Percentiles rank a stretch among this genome's conserved stretches.
These are phyloP conservation scores for Musa acuminata DNA, from an alignment of 176 grass and related monocot genomes.

Conservation along the genomic window DNA sequence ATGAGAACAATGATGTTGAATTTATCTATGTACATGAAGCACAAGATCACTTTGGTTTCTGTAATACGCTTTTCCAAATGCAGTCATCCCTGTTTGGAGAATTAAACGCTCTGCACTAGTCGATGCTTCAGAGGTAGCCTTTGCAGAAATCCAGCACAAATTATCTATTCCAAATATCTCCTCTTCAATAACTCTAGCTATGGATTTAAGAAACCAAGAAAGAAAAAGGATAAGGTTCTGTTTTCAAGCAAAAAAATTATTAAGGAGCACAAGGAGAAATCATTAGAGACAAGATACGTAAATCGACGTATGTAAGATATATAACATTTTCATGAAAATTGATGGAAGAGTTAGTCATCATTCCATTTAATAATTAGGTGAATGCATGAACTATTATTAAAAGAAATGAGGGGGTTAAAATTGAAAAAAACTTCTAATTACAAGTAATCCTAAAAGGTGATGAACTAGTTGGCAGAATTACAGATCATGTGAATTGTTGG, in stretches of 20 bases:
- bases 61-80: slow-evolving; percentile 31
- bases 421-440: no score
- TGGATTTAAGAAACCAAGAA: slow-evolving; percentile 2
- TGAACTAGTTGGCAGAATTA: no score
- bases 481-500: no score
- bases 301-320: no score
- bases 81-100: slow-evolving; percentile 30
- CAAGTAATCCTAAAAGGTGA: no score
- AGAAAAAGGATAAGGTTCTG: neutral
- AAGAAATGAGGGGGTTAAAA: no score
- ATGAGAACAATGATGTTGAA: neutral
- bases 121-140: slow-evolving; percentile 19
- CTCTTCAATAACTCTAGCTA: slow-evolving; percentile 35
- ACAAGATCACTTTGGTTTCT: slow-evolving; percentile 28
- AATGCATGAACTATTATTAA: no score
- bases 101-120: slow-evolving; percentile 17
- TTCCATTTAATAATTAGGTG: no score
- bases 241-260: neutral
- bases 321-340: no score
- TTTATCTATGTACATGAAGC: slow-evolving; percentile 13
- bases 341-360: no score
- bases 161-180: slow-evolving; percentile 35
- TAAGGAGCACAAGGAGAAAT: neutral
- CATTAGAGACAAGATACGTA: neutral
- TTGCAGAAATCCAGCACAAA: slow-evolving; percentile 30